Conservation (phyloP, 2,329 filamentous ascomycete genomes). For the Arthroderma uncinatum region DNA sequence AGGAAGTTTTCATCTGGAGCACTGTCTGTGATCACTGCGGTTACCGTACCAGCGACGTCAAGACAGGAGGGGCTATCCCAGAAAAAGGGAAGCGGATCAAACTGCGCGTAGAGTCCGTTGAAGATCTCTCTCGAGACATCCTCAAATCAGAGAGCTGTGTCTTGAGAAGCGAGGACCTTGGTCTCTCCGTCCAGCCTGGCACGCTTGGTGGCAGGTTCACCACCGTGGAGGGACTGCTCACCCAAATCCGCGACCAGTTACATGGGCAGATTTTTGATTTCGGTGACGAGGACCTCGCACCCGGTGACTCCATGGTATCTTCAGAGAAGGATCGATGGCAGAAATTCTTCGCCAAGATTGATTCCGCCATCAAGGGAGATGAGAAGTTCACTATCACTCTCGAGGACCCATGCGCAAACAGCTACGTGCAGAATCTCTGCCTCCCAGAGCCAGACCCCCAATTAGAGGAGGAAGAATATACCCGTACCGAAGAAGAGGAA, state of each 20-base stretch:
- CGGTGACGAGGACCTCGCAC: slow-evolving; percentile 44
- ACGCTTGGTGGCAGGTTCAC: slow-evolving; percentile 95
- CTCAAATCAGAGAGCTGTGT: slow-evolving; percentile 91
- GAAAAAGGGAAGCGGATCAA: slow-evolving; percentile 74
- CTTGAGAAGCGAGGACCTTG: slow-evolving; percentile 75
- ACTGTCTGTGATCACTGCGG: slow-evolving; percentile 87
- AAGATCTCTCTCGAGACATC: slow-evolving; percentile 81
- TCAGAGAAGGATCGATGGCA: slow-evolving; percentile 63
- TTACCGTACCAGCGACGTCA: slow-evolving; percentile 92
- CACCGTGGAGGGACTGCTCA: slow-evolving; percentile 85
- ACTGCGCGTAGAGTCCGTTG: slow-evolving; percentile 54
- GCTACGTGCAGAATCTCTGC: slow-evolving; percentile 80
- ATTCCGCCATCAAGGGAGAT: slow-evolving; percentile 67
- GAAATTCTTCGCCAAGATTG: slow-evolving; percentile 65
- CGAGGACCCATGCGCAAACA: slow-evolving; percentile 79
- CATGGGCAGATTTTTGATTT: slow-evolving; percentile 76
- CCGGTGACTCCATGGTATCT: slow-evolving; percentile 66
- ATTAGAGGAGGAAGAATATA: slow-evolving; percentile 71
- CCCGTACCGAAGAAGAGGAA: slow-evolving; percentile 80
- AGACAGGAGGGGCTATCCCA: slow-evolving; percentile 88
- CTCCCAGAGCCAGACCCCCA: slow-evolving; percentile 73
- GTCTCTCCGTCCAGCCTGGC: slow-evolving; percentile 78
- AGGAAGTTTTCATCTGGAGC: slow-evolving; percentile 91
- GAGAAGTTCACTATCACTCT: slow-evolving; percentile 72
- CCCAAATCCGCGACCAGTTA: slow-evolving; percentile 83